Evolutionary conservation across 306 rosid genomes (phyloP).

Genomic region (Ormosia semicastrata): DNA sequence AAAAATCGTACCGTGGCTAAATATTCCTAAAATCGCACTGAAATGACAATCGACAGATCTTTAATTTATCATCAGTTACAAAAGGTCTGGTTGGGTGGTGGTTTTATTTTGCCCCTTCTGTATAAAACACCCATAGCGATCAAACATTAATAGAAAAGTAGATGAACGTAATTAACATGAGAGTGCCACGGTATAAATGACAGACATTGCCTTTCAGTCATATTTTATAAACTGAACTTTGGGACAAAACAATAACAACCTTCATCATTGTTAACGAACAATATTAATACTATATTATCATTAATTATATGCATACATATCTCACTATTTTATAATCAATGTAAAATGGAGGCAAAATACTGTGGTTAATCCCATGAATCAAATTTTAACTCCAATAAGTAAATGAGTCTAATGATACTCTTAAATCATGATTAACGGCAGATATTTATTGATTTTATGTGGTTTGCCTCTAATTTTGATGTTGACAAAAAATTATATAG

Average conservation of each 20-base stretch:
- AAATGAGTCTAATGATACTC: background rate
- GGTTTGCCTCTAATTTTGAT: background rate
- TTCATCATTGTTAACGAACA: background rate
- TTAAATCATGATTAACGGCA: background rate
- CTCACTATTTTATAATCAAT: background rate
- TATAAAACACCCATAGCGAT: background rate
- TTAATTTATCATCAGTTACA: background rate
- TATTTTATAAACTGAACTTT: background rate
- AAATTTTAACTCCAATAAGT: background rate
- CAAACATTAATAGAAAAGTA: background rate
- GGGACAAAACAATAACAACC: background rate
- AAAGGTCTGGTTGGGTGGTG: background rate
- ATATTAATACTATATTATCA: background rate
- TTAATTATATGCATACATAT: background rate
- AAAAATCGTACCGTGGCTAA: background rate
- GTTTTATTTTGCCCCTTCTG: constrained; percentile 5
- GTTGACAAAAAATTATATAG: background rate
- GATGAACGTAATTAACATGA: constrained; percentile 1
- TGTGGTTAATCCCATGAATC: background rate
- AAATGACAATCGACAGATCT: background rate
- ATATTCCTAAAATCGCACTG: background rate
- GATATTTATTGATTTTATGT: background rate
- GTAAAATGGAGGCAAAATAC: background rate
- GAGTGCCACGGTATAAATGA: background rate
- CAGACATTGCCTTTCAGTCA: background rate